A percentile compares a stretch with the other conserved stretches of the same genome.
phyloP scores from a whole-genome alignment of 306 rosid genomes.

The Trichosanthes cucumerina region DNA sequence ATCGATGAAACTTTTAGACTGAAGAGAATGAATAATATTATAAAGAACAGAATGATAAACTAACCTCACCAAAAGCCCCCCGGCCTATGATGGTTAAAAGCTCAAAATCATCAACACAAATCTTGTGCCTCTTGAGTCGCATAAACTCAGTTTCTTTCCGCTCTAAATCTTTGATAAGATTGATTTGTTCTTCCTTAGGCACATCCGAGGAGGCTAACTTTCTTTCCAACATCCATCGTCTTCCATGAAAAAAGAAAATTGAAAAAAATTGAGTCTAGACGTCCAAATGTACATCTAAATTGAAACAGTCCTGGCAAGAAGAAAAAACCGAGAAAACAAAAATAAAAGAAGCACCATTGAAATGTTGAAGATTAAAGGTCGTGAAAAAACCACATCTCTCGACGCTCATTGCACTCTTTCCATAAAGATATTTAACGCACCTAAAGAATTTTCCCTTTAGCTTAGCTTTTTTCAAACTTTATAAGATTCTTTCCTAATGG shows the following conservation, averaged over 20 bases:
- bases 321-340: not conserved
- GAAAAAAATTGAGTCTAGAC: slow-evolving; percentile 8
- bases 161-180: slow-evolving; percentile 90
- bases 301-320: slow-evolving; percentile 1
- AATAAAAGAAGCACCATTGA: not conserved
- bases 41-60: slow-evolving; percentile 6
- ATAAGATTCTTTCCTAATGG: not conserved
- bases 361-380: not conserved
- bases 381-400: not conserved
- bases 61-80: slow-evolving; percentile 98
- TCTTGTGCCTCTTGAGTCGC: slow-evolving; percentile 92
- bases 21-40: not conserved
- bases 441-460: not conserved
- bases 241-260: slow-evolving; percentile 25
- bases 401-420: slow-evolving; percentile 1
- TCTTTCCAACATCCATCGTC: slow-evolving; percentile 92
- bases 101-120: slow-evolving; percentile 92
- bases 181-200: slow-evolving; percentile 78
- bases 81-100: slow-evolving; percentile 92
- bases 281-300: slow-evolving; percentile 3
- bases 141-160: slow-evolving; percentile 93
- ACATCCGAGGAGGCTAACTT: slow-evolving; percentile 83
- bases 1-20: not conserved
- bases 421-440: not conserved
- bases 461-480: not conserved